These are phyloP conservation scores for Eremothecium sinecaudum DNA, from an alignment of 1,139 yeast species.

Conservation along the genomic window DNA sequence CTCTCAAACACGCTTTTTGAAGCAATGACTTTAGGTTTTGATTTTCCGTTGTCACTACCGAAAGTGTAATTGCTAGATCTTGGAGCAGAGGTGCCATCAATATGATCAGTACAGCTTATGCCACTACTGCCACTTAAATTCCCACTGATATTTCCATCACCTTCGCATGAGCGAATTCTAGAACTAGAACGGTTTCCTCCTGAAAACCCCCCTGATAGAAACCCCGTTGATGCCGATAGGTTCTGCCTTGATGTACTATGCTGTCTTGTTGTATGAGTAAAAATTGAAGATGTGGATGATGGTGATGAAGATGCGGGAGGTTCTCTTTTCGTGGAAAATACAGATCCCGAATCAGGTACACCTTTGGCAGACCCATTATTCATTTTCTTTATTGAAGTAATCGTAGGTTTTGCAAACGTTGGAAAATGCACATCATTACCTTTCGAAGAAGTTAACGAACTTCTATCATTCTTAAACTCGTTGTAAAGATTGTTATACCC, in stretches of 20 bases:
- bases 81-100: not conserved
- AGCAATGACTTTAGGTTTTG: constrained; percentile 5
- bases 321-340: constrained; percentile 6
- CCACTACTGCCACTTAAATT: not conserved
- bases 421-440: constrained; percentile 3
- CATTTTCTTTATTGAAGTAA: constrained; percentile 8
- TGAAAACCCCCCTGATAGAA: not conserved
- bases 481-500: constrained; percentile 3
- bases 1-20: constrained; percentile 18
- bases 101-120: not conserved
- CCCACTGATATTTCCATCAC: too few species aligned
- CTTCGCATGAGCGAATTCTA: constrained; percentile 1
- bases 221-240: not conserved
- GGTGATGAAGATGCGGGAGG: constrained; percentile 3
- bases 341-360: constrained; percentile 6
- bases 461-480: not conserved
- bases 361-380: not conserved
- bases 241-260: constrained; percentile 1
- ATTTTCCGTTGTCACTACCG: not conserved
- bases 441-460: not conserved
- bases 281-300: not conserved
- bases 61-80: not conserved
- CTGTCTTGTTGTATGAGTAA: constrained; percentile 1
- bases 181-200: not conserved
- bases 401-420: constrained; percentile 12